Evolutionary conservation across 768 basidiomycete genomes (phyloP).

Genomic region (Leccinum barrowsii): DNA sequence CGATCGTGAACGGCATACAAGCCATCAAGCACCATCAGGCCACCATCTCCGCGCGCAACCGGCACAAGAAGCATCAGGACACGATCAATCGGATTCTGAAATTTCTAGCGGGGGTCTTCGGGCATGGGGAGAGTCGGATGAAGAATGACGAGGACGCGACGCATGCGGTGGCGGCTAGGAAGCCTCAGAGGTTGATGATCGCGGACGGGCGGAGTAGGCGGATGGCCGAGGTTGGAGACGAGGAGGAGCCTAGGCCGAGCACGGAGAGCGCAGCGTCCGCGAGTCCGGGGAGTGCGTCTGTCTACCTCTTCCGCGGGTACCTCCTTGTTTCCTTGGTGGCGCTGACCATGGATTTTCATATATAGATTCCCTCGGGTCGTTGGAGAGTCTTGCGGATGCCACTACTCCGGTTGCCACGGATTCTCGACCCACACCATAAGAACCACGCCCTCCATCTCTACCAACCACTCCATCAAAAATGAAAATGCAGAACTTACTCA

Average conservation of each 20-base stretch:
- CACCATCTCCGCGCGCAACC: constrained; percentile 75
- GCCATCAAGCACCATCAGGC: constrained; percentile 91
- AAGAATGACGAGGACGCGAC: constrained; percentile 33
- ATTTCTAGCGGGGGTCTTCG: constrained; percentile 92
- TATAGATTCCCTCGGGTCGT: constrained; percentile 37
- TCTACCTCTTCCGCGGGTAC: background rate
- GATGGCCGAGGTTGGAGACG: constrained; percentile 36
- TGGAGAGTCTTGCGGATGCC: constrained; percentile 34
- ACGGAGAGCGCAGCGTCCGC: constrained; percentile 25
- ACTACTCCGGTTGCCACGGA: constrained; percentile 15
- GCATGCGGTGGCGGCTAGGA: constrained; percentile 46
- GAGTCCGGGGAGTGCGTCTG: constrained; percentile 10
- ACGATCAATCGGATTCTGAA: constrained; percentile 94
- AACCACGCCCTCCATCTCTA: constrained; percentile 35
- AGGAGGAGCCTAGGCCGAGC: constrained; percentile 37
- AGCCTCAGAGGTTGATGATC: constrained; percentile 63
- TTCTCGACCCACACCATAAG: constrained; percentile 8
- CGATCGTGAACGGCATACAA: constrained; percentile 76
- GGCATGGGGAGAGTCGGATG: constrained; percentile 43
- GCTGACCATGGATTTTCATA: constrained; percentile 16
- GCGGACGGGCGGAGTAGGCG: constrained; percentile 43
- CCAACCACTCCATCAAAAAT: constrained; percentile 50
- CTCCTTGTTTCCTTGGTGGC: background rate
- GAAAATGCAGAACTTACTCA: constrained; percentile 46
- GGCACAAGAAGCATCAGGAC: constrained; percentile 91